phyloP scores from a whole-genome alignment of 352 stramenopile species.

The Pythium utonaiense region DNA sequence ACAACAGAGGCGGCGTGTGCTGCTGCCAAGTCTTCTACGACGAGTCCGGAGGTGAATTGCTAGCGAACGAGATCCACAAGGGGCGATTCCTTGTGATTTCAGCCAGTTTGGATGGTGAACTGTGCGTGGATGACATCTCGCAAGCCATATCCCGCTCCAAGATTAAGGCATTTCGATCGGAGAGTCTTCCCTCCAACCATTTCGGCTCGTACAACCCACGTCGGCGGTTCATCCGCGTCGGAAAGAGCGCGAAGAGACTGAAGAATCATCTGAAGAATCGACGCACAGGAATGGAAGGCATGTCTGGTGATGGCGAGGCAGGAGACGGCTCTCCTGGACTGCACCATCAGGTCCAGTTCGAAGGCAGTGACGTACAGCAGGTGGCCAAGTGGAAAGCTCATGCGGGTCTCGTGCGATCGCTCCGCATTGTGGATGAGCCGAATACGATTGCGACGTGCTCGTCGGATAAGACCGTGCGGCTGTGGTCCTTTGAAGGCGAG shows the following conservation, averaged over 20 bases:
- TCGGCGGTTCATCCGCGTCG: conserved; percentile 60
- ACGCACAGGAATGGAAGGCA: background rate
- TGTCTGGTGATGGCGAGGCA: background rate
- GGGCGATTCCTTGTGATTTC: conserved; percentile 44
- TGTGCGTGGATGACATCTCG: conserved; percentile 54
- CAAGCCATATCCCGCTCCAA: conserved; percentile 35
- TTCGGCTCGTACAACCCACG: conserved; percentile 68
- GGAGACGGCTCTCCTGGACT: background rate
- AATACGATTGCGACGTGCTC: conserved; percentile 57
- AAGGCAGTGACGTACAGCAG: conserved; percentile 29
- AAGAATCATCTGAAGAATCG: conserved; percentile 30
- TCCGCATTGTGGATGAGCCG: conserved; percentile 60
- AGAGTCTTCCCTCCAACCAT: conserved; percentile 53
- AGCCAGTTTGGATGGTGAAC: conserved; percentile 38
- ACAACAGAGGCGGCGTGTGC: conserved; percentile 28
- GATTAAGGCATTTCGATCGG: conserved; percentile 47
- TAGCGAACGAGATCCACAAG: conserved; percentile 44
- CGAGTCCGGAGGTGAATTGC: conserved; percentile 48
- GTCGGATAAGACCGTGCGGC: conserved; percentile 51
- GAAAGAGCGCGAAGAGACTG: conserved; percentile 56
- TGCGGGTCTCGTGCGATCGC: conserved; percentile 38
- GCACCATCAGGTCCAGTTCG: conserved; percentile 2
- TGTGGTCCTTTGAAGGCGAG: conserved; percentile 54
- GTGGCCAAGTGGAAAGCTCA: conserved; percentile 56
- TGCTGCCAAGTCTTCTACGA: conserved; percentile 61